Evolutionary conservation across 768 basidiomycete genomes (phyloP), one percentile per base, ranked within the genome.

Genomic region (Psilocybe tampanensis): DNA sequence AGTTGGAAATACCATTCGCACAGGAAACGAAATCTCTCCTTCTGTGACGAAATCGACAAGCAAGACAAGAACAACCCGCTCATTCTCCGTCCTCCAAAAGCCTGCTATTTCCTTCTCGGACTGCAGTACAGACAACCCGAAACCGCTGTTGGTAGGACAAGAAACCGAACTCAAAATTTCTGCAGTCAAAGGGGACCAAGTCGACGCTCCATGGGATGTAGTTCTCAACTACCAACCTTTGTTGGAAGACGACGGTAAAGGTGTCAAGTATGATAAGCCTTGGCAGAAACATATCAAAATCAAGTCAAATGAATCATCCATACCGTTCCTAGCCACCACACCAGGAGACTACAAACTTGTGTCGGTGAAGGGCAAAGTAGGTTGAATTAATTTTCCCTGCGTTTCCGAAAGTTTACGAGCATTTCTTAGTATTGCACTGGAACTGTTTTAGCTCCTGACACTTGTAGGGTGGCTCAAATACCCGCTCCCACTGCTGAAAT

Each of bases 401-500:
- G 7, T 21, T 61, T 49, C 18, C n/a, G n/a, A n/a, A n/a, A 55
- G 47, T 42, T 57, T 2, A 17, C 61, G 61, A n/a, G 52, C 39
- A 22, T 23, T 33, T 11, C 15, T 18, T 64, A 85, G 78, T 85
- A 84, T 70, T 98, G 95, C 65, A 75, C 83, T 42, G 95, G 95
- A 6, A 89, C 90, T 56, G 86, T 98, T 1, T 75, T 93, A 41
- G 89, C 90, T 47, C 93, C 94, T 0, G 92, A 94, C 55, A 83
- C 78, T 4, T 94, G 93, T 63, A 81, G 75, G 55, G 91, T 95
- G 2, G 72, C 89, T 24, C 86, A 94, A 68, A 81, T 83, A 60
- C 90, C 92, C 3, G 66, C 80, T 26, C 95, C 95, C 2, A 85
- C 83, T 2, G 91, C 93, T 21, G 88, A 95, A 65, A 91, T 96